Conservation (phyloP, 805 yeast species). For the Suhomyces xylopsoci region DNA sequence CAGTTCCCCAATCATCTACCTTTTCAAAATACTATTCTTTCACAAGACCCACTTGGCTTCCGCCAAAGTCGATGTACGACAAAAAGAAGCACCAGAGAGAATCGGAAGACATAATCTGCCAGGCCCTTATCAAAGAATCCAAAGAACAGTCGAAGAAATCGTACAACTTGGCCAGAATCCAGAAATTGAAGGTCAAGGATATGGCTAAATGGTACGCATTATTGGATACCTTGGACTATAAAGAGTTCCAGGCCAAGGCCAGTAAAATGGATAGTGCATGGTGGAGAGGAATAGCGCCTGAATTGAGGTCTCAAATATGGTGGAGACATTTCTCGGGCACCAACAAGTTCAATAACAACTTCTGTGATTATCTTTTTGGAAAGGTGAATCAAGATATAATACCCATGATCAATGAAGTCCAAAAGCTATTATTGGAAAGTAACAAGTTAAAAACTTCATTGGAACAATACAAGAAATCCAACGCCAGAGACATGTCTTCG, state of each 20-base stretch:
- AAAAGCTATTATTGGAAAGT: not conserved
- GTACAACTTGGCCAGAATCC: conserved; percentile 26
- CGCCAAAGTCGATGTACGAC: conserved; percentile 59
- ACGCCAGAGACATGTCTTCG: not conserved
- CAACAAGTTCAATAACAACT: conserved; percentile 2
- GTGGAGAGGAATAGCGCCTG: conserved; percentile 24
- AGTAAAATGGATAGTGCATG: conserved; percentile 13
- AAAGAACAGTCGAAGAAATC: conserved; percentile 27
- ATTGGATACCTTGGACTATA: conserved; percentile 5
- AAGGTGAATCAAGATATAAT: not conserved
- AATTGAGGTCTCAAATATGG: conserved; percentile 51
- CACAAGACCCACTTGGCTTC: conserved; percentile 64
- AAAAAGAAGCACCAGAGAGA: conserved; percentile 52
- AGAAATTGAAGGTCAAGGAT: conserved; percentile 37
- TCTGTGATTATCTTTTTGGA: conserved; percentile 3
- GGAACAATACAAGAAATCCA: not conserved
- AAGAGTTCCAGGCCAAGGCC: conserved; percentile 8
- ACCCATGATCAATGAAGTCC: conserved; percentile 2
- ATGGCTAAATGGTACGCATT: conserved; percentile 16
- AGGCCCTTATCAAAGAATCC: conserved; percentile 41
- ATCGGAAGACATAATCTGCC: conserved; percentile 43
- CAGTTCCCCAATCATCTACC: not conserved
- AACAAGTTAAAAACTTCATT: not conserved
- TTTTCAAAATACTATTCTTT: conserved; percentile 29
- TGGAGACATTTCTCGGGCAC: conserved; percentile 14